Evolutionary conservation across 148 eudicot species (phyloP).

Genomic region (Drosera capensis): DNA sequence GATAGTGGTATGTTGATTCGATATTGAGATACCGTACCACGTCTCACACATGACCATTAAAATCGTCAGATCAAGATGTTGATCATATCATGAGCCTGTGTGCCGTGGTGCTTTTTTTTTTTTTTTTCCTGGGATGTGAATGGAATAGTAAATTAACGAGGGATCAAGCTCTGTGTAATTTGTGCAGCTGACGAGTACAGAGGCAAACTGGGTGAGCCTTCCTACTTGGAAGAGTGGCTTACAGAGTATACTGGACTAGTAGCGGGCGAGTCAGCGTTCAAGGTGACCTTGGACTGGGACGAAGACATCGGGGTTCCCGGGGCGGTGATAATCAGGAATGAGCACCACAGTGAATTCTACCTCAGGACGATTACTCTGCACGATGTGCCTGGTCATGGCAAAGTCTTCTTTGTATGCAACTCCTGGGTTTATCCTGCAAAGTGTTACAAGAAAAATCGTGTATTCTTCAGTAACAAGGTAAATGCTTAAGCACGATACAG

Average conservation of each 20-base stretch:
- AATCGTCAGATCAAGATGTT: too few species aligned
- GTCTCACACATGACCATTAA: too few species aligned
- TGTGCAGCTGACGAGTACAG: constrained; percentile 13
- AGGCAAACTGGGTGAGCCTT: constrained; percentile 21
- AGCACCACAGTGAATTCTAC: constrained; percentile 52
- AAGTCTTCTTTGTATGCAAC: constrained; percentile 51
- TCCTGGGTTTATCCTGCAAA: constrained; percentile 68
- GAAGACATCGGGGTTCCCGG: constrained; percentile 63
- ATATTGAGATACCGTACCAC: too few species aligned
- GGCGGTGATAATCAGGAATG: constrained; percentile 44
- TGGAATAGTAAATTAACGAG: too few species aligned
- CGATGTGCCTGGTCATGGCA: constrained; percentile 36
- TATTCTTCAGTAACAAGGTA: constrained; percentile 79
- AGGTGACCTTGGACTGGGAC: constrained; percentile 46
- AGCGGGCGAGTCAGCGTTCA: constrained; percentile 33
- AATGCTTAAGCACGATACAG: neutral
- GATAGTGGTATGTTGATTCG: too few species aligned
- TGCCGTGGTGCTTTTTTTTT: too few species aligned
- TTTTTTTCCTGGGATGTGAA: too few species aligned
- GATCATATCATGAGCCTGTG: too few species aligned
- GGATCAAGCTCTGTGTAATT: too few species aligned
- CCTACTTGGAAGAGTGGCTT: constrained; percentile 44
- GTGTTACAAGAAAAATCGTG: constrained; percentile 33
- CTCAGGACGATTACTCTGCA: constrained; percentile 54
- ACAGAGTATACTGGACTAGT: constrained; percentile 17